Percentiles rank a stretch among this genome's conserved stretches.
Evolutionary conservation across 192 early-diverging fungal species (phyloP).

Genomic region (Spizellomyces punctatus): DNA sequence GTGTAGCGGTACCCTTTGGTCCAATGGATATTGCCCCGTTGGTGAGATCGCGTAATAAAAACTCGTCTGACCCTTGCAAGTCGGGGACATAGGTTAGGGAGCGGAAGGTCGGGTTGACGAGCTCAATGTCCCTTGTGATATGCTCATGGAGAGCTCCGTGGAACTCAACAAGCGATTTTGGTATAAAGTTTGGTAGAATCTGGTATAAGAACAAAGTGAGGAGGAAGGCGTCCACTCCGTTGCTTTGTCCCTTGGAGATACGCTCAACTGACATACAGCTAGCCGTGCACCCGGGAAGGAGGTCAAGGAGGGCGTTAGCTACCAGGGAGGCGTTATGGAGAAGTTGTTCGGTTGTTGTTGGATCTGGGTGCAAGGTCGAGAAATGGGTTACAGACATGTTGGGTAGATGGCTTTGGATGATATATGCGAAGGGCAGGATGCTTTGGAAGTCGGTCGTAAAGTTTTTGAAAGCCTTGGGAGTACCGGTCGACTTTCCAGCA

Average conservation of each 20-base stretch:
- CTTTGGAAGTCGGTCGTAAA: conserved; percentile 44
- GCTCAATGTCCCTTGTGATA: conserved; percentile 42
- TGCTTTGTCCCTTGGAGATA: conserved; percentile 17
- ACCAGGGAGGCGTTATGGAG: conserved; percentile 30
- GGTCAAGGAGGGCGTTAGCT: conserved; percentile 35
- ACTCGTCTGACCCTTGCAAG: conserved; percentile 37
- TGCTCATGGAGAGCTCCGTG: conserved; percentile 45
- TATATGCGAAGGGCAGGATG: conserved; percentile 31
- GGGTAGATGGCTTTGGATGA: conserved; percentile 44
- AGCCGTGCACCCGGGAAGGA: conserved; percentile 29
- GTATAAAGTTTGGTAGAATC: conserved; percentile 50
- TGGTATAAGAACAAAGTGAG: conserved; percentile 51
- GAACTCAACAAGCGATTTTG: conserved; percentile 44
- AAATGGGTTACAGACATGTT: conserved; percentile 30
- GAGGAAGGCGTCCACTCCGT: conserved; percentile 37
- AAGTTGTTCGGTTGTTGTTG: conserved; percentile 15
- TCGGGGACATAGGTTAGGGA: conserved; percentile 38
- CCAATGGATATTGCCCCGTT: conserved; percentile 1
- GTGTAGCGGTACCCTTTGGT: conserved; percentile 21
- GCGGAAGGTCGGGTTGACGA: conserved; percentile 39
- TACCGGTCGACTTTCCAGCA: conserved; percentile 35
- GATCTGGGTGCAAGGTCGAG: conserved; percentile 18
- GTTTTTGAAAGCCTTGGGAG: conserved; percentile 25
- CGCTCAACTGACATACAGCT: conserved; percentile 4
- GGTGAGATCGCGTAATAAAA: background rate